Evolutionary conservation across 352 stramenopile genomes (phyloP).

Genomic region (Hyphochytrium catenoides): DNA sequence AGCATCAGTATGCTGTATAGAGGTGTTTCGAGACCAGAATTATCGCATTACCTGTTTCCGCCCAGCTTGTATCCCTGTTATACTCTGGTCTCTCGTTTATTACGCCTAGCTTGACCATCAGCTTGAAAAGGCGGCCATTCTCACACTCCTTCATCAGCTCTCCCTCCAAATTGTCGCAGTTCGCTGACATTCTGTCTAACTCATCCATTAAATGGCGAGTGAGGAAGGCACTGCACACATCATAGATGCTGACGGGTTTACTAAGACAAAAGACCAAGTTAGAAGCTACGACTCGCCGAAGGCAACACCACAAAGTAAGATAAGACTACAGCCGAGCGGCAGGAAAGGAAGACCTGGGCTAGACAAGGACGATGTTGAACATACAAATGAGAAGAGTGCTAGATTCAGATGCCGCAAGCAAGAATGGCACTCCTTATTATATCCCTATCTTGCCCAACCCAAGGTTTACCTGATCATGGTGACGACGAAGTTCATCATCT

Average conservation of each 20-base stretch:
- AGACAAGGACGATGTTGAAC: slow-evolving; percentile 6
- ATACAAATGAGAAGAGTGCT: slow-evolving; percentile 5
- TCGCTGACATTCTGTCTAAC: slow-evolving; percentile 18
- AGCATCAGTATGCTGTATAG: no score
- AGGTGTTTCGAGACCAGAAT: no score
- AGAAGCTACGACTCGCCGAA: slow-evolving; percentile 2
- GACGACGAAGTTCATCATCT: no score
- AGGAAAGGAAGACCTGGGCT: slow-evolving; percentile 2
- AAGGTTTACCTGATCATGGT: no score
- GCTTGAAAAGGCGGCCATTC: slow-evolving; percentile 35
- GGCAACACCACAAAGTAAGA: slow-evolving; percentile 5
- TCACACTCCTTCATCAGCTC: slow-evolving; percentile 41
- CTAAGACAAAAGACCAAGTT: slow-evolving; percentile 3
- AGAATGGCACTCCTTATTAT: no score
- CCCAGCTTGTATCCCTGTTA: slow-evolving; percentile 33
- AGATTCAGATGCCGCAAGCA: no score
- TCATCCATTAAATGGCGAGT: slow-evolving; percentile 15
- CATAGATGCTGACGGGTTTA: slow-evolving; percentile 8
- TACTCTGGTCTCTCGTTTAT: slow-evolving; percentile 54
- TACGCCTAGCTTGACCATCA: slow-evolving; percentile 30
- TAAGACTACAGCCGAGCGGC: slow-evolving; percentile 5
- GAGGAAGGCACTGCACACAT: slow-evolving; percentile 15
- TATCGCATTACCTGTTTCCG: no score
- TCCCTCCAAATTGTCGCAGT: slow-evolving; percentile 21
- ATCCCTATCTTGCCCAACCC: no score